Conservation (phyloP, 768 basidiomycete genomes). For the Amanita fuliginea region DNA sequence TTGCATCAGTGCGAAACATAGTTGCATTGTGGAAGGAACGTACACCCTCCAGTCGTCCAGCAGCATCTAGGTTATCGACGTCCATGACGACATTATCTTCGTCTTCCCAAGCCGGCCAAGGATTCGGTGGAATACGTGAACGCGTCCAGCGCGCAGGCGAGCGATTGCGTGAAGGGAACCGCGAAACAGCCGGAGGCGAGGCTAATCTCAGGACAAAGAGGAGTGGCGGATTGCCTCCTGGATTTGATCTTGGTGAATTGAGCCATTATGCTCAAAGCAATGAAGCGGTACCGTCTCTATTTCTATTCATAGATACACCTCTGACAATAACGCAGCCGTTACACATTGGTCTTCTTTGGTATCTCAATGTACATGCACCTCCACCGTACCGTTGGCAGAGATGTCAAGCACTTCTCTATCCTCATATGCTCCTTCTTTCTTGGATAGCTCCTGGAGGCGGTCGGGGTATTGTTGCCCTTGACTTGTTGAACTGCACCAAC, state of each 20-base stretch:
- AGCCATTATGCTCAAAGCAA: conserved; percentile 37
- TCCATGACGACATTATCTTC: conserved; percentile 25
- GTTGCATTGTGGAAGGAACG: conserved; percentile 76
- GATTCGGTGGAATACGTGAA: conserved; percentile 40
- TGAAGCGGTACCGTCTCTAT: conserved; percentile 29
- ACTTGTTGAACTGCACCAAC: conserved; percentile 77
- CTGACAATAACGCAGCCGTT: conserved; percentile 49
- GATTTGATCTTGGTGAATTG: conserved; percentile 33
- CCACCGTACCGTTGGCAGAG: conserved; percentile 75
- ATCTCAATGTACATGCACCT: conserved; percentile 81
- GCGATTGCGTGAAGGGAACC: conserved; percentile 20
- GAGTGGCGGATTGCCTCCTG: conserved; percentile 26
- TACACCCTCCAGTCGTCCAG: conserved; percentile 36
- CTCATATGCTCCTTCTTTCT: conserved; percentile 73
- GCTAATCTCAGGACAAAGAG: conserved; percentile 20
- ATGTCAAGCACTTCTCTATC: conserved; percentile 74
- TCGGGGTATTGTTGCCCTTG: conserved; percentile 76
- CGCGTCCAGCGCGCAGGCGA: conserved; percentile 28
- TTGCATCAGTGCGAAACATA: conserved; percentile 67
- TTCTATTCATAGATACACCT: background rate
- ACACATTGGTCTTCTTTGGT: conserved; percentile 81
- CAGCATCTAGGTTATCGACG: conserved; percentile 23
- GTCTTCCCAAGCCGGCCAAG: conserved; percentile 30
- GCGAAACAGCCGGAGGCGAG: conserved; percentile 9
- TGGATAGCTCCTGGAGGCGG: conserved; percentile 83